A percentile compares a stretch with the other conserved stretches of the same genome.
Evolutionary conservation across 2,329 filamentous ascomycete genomes (phyloP).

Genomic region (Fusarium pseudocircinatum): DNA sequence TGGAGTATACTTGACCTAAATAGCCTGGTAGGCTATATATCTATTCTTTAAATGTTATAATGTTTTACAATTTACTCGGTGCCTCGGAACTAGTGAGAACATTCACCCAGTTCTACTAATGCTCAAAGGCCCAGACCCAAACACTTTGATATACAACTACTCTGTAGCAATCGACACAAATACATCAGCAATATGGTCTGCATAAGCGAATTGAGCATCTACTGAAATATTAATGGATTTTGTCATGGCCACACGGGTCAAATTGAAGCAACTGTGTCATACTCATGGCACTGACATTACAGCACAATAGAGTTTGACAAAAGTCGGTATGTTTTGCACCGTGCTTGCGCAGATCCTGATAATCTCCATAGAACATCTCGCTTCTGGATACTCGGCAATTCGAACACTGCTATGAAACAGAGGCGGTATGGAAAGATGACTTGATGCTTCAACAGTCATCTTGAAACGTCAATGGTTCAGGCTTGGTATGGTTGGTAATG

Average conservation of each 20-base stretch:
- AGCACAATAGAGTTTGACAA: background rate
- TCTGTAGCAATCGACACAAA: background rate
- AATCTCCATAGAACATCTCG: background rate
- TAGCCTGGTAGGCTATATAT: slow-evolving; percentile 36
- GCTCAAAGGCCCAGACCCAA: background rate
- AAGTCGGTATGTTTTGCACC: background rate
- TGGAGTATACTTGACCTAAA: slow-evolving; percentile 34
- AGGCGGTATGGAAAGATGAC: background rate
- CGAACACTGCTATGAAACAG: background rate
- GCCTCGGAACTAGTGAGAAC: background rate
- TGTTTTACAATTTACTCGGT: background rate
- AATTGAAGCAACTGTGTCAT: background rate
- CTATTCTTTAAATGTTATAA: slow-evolving; percentile 19
- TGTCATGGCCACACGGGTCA: background rate
- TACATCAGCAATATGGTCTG: background rate
- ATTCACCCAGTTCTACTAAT: too few species aligned
- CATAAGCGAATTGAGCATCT: background rate
- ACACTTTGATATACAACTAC: background rate
- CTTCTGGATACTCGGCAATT: background rate
- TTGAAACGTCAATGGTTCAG: slow-evolving; percentile 8
- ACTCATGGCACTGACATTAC: background rate
- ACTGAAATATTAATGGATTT: background rate
- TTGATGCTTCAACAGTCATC: background rate
- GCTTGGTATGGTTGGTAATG: background rate
- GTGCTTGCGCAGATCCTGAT: background rate